Evolutionary conservation across 345 rosid species (phyloP), one percentile per base, ranked within the genome.

Genomic region (Rubroshorea leprosula): DNA sequence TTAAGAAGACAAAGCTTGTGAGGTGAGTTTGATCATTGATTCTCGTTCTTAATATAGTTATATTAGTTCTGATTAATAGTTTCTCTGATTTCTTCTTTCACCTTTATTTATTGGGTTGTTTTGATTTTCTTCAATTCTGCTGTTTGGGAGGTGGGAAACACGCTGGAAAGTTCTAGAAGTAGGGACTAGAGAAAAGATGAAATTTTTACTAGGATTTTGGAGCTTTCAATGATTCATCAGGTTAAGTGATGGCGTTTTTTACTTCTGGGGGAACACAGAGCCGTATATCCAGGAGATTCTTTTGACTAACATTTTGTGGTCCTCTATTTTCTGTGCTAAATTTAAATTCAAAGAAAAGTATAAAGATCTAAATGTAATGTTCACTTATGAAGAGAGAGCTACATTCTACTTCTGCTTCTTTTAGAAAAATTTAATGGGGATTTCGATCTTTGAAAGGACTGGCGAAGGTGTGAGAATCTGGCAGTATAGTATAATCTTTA

Each of bases 141-240:
- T 58, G 51, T 46, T 26, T 58, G 52, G 62, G n/a, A 17, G 39
- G 18, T 46, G n/a, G n/a, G n/a, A n/a, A n/a, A n/a, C n/a, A n/a
- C n/a, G n/a, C n/a, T 12, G 62, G 43, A 46, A 56, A 26, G 52
- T 18, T 46, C 18, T 48, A 52, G 43, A 25, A 39, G 6, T 25
- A 0, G 23, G 51, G 62, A 18, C 14, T 25, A 25, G 19, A 25
- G 24, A n/a, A 45, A 58, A 13, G 23, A 16, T 25, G 62, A 11
- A 23, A 23, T 55, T 35, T 29, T 9, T 19, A 21, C 17, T 55
- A 5, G 38, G 15, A 55, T 20, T 41, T 55, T 13, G 59, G 27
- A 38, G 48, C 26, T 55, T 38, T 38, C 9, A 31, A 5, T n/a
- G n/a, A n/a, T n/a, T 45, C 20, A 55, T 5, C 35, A 39, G 14